These are phyloP conservation scores for Fusarium verrucosum DNA, from an alignment of 2,329 filamentous ascomycete genomes.

Conservation along the genomic window DNA sequence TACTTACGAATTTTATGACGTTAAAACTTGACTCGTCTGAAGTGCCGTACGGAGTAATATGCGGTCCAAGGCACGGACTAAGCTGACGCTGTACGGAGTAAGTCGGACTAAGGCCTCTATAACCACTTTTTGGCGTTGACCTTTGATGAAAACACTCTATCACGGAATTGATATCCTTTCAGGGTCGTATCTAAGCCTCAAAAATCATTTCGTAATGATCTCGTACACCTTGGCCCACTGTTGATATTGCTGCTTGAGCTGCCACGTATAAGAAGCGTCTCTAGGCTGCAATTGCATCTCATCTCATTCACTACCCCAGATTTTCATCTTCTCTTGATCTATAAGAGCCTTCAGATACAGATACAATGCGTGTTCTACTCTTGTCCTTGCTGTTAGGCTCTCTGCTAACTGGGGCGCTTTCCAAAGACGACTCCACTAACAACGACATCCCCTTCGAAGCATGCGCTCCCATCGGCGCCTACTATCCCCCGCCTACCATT, in stretches of 20 bases:
- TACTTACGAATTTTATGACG: too few relatives aligned
- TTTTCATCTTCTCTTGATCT: not conserved
- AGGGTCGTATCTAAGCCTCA: slow-evolving; percentile 5
- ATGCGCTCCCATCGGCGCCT: slow-evolving; percentile 34
- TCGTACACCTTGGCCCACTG: not conserved
- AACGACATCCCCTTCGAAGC: slow-evolving; percentile 26
- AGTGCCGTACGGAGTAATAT: slow-evolving; percentile 10
- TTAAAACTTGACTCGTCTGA: too few relatives aligned
- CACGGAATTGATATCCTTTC: not conserved
- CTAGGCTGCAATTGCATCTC: rapidly evolving
- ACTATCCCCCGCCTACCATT: slow-evolving; percentile 34
- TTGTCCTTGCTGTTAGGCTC: not conserved
- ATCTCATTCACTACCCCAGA: not conserved
- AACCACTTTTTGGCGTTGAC: not conserved
- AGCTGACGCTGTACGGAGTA: not conserved
- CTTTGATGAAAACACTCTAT: not conserved
- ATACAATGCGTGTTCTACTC: not conserved
- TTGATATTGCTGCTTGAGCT: rapidly evolving
- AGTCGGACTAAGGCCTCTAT: not conserved
- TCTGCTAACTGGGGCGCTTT: not conserved
- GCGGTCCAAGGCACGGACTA: slow-evolving; percentile 5
- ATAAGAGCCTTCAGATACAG: rapidly evolving
- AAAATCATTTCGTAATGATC: rapidly evolving
- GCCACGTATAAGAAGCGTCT: not conserved
- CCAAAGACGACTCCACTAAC: not conserved